Conservation (phyloP, 345 rosid genomes). For the Acer yangbiense region DNA sequence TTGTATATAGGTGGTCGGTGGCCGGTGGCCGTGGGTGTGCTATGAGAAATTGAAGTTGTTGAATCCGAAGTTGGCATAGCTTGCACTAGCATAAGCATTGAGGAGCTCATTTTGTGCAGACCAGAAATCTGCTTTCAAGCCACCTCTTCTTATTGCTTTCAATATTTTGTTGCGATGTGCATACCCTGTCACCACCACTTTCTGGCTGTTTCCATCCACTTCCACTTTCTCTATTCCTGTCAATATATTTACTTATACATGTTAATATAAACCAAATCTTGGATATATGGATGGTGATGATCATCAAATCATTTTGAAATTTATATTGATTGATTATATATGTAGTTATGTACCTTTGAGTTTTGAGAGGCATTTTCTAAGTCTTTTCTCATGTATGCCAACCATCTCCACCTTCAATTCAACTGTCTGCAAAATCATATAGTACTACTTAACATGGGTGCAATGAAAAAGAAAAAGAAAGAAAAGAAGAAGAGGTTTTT, state of each 20-base stretch:
- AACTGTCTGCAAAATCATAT: conserved; percentile 37
- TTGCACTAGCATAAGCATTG: conserved; percentile 38
- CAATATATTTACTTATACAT: no score
- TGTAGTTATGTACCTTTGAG: conserved; percentile 28
- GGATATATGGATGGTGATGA: not conserved
- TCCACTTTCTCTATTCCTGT: conserved; percentile 57
- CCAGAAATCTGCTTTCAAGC: conserved; percentile 52
- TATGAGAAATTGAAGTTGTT: conserved; percentile 35
- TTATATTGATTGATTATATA: no score
- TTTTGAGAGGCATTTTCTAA: conserved; percentile 47
- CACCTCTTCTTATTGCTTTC: conserved; percentile 45
- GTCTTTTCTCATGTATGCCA: conserved; percentile 48
- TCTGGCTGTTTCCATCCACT: conserved; percentile 44
- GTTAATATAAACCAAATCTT: not conserved
- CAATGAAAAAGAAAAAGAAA: no score
- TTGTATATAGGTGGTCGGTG: no score
- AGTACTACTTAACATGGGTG: no score
- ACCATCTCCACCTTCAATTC: conserved; percentile 57
- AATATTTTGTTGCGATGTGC: conserved; percentile 44
- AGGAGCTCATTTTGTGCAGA: conserved; percentile 45
- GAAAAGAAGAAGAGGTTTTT: no score
- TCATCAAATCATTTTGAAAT: no score
- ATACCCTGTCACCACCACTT: conserved; percentile 45
- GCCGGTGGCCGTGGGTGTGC: not conserved
- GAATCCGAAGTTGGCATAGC: conserved; percentile 38